Base-by-base conservation (phyloP, 2,329 filamentous ascomycete species). In the Penicillium freii region DNA sequence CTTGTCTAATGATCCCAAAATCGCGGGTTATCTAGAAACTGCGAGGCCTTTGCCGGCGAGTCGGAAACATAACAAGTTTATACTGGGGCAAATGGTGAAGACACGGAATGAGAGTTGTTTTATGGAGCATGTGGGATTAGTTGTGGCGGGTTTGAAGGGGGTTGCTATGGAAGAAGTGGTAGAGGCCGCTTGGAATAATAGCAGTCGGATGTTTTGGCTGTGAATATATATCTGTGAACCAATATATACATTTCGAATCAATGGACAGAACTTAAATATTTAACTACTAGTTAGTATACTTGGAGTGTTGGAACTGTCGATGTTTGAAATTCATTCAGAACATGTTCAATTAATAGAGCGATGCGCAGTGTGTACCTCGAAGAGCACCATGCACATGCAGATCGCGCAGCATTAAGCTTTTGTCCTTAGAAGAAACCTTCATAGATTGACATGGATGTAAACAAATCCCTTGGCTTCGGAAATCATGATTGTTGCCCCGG, bases 21-120 rank as follows among this genome's bases (percentile, higher is more conserved):
- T 68, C 4, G 56, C 75, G 60, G 67, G 65, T 13, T 82, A 79
- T 55, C 63, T 80, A n/a, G 60, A 48, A 15, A 71, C 76, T 43
- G 76, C 75, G 11, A 66, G 66, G 7, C 63, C 72, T 6, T 54
- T 79, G 45, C 76, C 77, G 5, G 60, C 66, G 17, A 75, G 72
- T 9, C 80, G 79, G 71, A 82, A 83, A 69, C 78, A 73, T 59
- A 78, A 81, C 44, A 82, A 80, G 62, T 83, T 79, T 60, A 72
- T 78, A 47, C 36, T 60, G 8, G 75, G 73, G 0, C 69, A 69
- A 33, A 81, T 82, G 78, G 73, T 83, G 2, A 83, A 82, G 52
- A 62, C 58, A 5, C 51, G 68, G 40, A 82, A 82, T 58, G 80
- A 83, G 63, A 82, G 80, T 47, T 82, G 80, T 59, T 69, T 67